Base-by-base conservation (phyloP, 2,329 filamentous ascomycete genomes). In the Gnomoniopsis smithogilvyi region DNA sequence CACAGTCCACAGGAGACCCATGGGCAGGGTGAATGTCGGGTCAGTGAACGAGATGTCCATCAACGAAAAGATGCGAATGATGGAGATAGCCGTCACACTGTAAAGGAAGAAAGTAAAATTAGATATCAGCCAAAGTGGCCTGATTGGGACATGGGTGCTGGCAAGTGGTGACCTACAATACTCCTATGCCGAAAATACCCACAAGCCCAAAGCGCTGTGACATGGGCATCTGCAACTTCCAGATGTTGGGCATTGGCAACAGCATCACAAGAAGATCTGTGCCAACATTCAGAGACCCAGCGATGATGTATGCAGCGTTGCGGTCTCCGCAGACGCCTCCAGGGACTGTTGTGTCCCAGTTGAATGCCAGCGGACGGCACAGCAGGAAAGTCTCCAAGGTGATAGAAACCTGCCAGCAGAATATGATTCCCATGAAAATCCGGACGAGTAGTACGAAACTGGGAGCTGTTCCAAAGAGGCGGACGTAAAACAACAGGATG, bases 1-100 rank as follows among this genome's bases (percentile, higher is more conserved):
- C 7, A 59, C 56, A 2, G 51, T 59, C 56, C 56, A 59, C 1
- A 59, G 36, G 17, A 59, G 56, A 17, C 56, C 56, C 51, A 51
- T 59, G 2, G 51, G 56, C 15, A 59, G 34, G 11, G 57, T 55
- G 24, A 26, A 55, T 4, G 57, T 55, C 3, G 57, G 46, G 3
- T 59, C 57, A 1, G 47, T 49, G 36, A 59, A 59, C 14, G 51
- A 50, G 34, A 59, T 55, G 3, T 26, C 38, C 33, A 51, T 55
- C 12, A 59, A 24, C 2, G 57, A 55, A n/a, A 45, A 24, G 11
- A 59, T 36, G 12, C 57, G 47, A 36, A 59, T 38, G 17, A 59
- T 59, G 21, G 46, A 54, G 17, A 59, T 54, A 6, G 51, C 43
- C 10, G 43, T 46, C 7, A 46, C 14, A 19, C 43, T 46, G 15